phyloP scores from a whole-genome alignment of 192 early-diverging fungal species.

The Rhizoclosmatium globosum region DNA sequence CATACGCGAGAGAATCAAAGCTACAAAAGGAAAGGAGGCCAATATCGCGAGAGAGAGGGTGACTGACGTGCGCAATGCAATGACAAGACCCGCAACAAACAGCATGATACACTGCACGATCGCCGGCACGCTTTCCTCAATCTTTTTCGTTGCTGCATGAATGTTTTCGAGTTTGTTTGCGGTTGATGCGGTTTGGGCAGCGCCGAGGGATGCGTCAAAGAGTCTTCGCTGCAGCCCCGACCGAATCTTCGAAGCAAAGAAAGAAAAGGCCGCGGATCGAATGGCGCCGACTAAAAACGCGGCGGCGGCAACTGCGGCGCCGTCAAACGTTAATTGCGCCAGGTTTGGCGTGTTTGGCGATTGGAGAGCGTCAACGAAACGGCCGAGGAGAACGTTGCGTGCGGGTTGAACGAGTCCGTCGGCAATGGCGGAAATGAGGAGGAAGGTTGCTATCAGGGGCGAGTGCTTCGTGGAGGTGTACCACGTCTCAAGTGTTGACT shows the following conservation, averaged over 20 bases:
- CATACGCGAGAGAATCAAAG: conserved; percentile 9
- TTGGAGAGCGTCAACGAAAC: not conserved
- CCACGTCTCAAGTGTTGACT: too few relatives aligned
- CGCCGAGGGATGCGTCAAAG: not conserved
- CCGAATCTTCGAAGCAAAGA: not conserved
- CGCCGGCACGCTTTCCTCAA: not conserved
- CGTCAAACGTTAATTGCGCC: not conserved
- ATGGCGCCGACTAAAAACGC: not conserved
- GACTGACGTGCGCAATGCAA: not conserved
- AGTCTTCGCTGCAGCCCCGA: not conserved
- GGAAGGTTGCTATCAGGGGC: not conserved
- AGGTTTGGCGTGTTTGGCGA: not conserved
- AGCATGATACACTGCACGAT: not conserved
- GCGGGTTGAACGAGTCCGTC: not conserved
- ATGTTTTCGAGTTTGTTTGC: not conserved
- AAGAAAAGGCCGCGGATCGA: not conserved
- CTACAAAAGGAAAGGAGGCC: conserved; percentile 8
- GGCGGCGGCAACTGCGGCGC: too few relatives aligned
- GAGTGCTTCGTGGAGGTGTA: not conserved
- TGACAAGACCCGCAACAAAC: not conserved
- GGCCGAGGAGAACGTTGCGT: not conserved
- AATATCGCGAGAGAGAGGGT: conserved; percentile 10
- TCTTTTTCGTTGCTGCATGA: not conserved
- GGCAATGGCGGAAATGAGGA: not conserved
- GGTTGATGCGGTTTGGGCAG: not conserved